Conservation (phyloP, 2,329 filamentous ascomycete genomes). For the Colletotrichum echinochloae region DNA sequence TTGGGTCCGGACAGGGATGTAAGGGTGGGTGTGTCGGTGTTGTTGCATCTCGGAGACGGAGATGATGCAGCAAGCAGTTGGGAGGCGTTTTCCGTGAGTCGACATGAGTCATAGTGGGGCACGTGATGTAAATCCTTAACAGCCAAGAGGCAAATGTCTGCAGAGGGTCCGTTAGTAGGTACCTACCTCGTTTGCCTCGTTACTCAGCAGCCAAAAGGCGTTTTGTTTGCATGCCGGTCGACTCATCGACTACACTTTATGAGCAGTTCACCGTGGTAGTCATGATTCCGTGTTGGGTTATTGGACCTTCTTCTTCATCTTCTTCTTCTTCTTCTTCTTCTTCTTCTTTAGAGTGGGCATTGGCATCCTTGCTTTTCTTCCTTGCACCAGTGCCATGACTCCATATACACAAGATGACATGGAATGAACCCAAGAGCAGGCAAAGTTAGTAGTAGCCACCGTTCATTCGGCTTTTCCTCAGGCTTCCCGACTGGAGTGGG, state of each 20-base stretch:
- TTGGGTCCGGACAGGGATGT: conserved; percentile 6
- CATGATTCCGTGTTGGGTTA: background rate
- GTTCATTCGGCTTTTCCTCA: no score
- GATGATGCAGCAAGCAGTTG: background rate
- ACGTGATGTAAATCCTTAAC: conserved; percentile 6
- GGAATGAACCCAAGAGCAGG: background rate
- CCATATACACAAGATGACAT: background rate
- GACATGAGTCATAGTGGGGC: conserved; percentile 33
- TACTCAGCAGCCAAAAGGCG: background rate
- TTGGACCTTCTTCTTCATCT: background rate
- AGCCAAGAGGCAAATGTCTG: accelerated
- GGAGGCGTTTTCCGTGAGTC: conserved; percentile 21
- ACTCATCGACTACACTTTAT: conserved; percentile 22
- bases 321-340: no score
- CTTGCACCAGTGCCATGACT: background rate
- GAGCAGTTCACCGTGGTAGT: background rate
- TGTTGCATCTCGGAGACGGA: conserved; percentile 24
- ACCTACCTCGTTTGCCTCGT: background rate
- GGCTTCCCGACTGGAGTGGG: no score
- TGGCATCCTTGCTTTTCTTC: background rate
- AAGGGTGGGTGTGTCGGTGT: conserved; percentile 11
- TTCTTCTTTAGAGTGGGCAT: background rate
- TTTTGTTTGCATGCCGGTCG: conserved; percentile 21
- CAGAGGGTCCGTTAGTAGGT: background rate
- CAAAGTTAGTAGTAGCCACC: no score